Percentiles rank a stretch among this genome's conserved stretches.
These are phyloP conservation scores for Blastocystis sp. DNA, from an alignment of 352 stramenopile genomes.

Conservation along the genomic window DNA sequence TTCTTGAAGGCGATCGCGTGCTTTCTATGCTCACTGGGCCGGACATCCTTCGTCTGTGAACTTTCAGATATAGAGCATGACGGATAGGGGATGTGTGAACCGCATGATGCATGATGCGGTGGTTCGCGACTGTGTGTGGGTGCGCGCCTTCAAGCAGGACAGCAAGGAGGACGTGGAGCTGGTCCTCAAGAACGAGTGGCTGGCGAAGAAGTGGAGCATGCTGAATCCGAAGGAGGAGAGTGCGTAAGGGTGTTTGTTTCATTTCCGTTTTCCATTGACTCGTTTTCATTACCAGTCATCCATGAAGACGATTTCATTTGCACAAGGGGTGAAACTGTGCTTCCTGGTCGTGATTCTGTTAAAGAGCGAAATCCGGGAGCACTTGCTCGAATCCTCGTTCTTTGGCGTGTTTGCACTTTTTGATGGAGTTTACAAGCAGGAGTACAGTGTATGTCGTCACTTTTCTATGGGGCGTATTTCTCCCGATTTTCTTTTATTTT, in stretches of 20 bases:
- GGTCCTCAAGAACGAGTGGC: conserved; percentile 24
- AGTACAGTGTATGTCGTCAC: neutral
- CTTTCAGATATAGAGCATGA: neutral
- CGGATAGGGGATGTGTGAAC: conserved; percentile 32
- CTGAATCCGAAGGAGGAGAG: conserved; percentile 10
- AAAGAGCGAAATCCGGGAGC: conserved; percentile 7
- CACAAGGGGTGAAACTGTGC: too few relatives aligned
- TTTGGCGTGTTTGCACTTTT: conserved; percentile 21
- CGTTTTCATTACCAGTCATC: too few relatives aligned
- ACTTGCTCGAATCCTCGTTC: neutral
- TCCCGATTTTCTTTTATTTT: conserved; percentile 13
- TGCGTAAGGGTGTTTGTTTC: neutral
- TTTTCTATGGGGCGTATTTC: conserved; percentile 14
- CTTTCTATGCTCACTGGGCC: neutral
- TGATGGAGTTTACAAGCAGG: neutral
- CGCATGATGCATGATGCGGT: neutral
- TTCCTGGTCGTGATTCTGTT: neutral
- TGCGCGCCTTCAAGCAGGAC: neutral
- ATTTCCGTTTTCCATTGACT: too few relatives aligned
- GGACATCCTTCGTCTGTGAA: conserved; percentile 41
- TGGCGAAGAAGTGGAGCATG: conserved; percentile 15
- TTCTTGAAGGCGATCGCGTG: conserved; percentile 18
- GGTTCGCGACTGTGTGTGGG: neutral
- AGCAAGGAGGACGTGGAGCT: neutral
- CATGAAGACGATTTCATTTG: too few relatives aligned